Conservation (phyloP, 371 early-diverging fungal species). For the Rhizopus microsporus region DNA sequence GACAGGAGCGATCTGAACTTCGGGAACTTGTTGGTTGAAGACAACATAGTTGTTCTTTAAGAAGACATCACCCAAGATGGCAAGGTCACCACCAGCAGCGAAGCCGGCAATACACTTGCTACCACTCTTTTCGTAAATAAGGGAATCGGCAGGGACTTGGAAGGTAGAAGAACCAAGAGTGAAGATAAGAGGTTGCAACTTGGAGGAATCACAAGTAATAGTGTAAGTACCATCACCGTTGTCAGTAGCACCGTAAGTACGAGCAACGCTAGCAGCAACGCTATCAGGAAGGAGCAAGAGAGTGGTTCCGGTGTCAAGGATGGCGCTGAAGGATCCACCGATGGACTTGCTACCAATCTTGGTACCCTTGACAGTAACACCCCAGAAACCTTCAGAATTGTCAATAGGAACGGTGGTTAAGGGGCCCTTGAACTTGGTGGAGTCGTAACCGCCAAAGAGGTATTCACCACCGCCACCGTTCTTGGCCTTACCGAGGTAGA, state of each 20-base stretch:
- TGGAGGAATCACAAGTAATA: conserved; percentile 25
- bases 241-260: conserved; percentile 21
- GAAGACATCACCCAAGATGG: conserved; percentile 49
- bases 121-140: conserved; percentile 22
- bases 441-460: conserved; percentile 53
- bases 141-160: conserved; percentile 23
- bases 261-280: conserved; percentile 32
- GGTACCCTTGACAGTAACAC: conserved; percentile 42
- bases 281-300: conserved; percentile 53
- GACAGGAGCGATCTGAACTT: conserved; percentile 26
- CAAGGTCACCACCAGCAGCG: conserved; percentile 21
- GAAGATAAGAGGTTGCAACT: conserved; percentile 20
- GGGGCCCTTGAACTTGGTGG: conserved; percentile 44
- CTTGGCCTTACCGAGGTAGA: conserved; percentile 32
- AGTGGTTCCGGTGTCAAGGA: conserved; percentile 68
- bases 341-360: conserved; percentile 11
- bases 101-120: conserved; percentile 22
- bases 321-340: conserved; percentile 32
- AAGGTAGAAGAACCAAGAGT: conserved; percentile 20
- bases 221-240: conserved; percentile 35
- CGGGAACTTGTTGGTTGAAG: conserved; percentile 30
- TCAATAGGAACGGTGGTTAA: conserved; percentile 53
- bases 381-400: conserved; percentile 48
- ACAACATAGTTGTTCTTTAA: conserved; percentile 51
- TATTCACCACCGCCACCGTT: conserved; percentile 48